phyloP scores from a whole-genome alignment of 768 basidiomycete genomes.

The Tylopilus rubrobrunneus region DNA sequence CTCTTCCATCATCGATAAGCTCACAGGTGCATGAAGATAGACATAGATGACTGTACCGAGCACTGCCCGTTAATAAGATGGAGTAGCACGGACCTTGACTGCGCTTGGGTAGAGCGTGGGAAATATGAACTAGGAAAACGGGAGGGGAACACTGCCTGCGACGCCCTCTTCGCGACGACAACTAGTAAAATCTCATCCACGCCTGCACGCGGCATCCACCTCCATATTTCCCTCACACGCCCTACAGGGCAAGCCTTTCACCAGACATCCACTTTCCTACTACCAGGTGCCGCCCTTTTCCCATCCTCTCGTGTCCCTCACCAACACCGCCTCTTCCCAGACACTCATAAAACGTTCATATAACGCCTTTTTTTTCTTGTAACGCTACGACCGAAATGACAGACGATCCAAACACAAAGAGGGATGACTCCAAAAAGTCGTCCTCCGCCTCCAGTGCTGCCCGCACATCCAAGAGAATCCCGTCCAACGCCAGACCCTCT shows the following conservation, averaged over 20 bases:
- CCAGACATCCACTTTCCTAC: constrained; percentile 39
- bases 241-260: constrained; percentile 85
- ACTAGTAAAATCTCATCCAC: constrained; percentile 45
- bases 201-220: constrained; percentile 54
- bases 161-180: constrained; percentile 35
- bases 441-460: constrained; percentile 40
- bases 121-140: constrained; percentile 20
- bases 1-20: constrained; percentile 75
- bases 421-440: constrained; percentile 68
- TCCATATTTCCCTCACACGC: constrained; percentile 69
- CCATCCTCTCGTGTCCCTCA: constrained; percentile 4
- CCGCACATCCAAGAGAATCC: constrained; percentile 57
- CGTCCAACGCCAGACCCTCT: constrained; percentile 41
- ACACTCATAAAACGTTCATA: constrained; percentile 48
- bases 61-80: background rate
- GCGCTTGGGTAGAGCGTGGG: constrained; percentile 23
- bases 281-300: constrained; percentile 37
- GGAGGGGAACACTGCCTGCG: background rate
- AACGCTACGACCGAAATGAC: constrained; percentile 84
- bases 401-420: constrained; percentile 64
- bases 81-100: constrained; percentile 7
- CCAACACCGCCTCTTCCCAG: constrained; percentile 22
- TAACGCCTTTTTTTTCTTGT: constrained; percentile 35
- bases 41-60: constrained; percentile 14
- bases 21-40: constrained; percentile 33